Conservation (phyloP, 148 eudicot species). For the Silene latifolia region DNA sequence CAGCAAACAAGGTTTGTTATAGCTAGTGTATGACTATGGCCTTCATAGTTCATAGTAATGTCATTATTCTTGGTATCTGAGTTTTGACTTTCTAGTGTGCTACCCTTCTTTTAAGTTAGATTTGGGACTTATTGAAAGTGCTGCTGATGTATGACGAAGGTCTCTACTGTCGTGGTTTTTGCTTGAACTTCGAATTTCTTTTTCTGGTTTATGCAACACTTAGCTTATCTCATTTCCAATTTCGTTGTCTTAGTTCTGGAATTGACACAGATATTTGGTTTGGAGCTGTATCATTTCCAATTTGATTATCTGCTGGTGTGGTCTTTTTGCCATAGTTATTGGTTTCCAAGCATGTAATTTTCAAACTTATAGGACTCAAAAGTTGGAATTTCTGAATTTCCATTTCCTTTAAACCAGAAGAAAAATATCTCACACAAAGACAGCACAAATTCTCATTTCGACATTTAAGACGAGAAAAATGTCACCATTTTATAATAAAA, state of each 20-base stretch:
- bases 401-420: too few relatives aligned
- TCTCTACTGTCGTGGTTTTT: neutral
- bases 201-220: neutral
- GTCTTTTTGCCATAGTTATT: neutral
- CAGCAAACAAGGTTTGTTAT: slow-evolving; percentile 57
- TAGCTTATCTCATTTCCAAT: neutral
- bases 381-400: too few relatives aligned
- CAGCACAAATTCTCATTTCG: too few relatives aligned
- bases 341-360: neutral
- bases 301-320: neutral
- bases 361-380: neutral
- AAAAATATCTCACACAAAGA: too few relatives aligned
- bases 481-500: too few relatives aligned
- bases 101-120: neutral
- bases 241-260: neutral
- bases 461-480: too few relatives aligned
- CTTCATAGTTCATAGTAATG: neutral
- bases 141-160: neutral
- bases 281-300: neutral
- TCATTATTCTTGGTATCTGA: neutral
- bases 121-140: neutral
- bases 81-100: neutral
- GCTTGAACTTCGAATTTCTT: neutral
- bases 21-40: neutral
- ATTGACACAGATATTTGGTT: neutral